Evolutionary conservation across 1,139 yeast species (phyloP).

Genomic region (Blastobotrys illinoisensis): DNA sequence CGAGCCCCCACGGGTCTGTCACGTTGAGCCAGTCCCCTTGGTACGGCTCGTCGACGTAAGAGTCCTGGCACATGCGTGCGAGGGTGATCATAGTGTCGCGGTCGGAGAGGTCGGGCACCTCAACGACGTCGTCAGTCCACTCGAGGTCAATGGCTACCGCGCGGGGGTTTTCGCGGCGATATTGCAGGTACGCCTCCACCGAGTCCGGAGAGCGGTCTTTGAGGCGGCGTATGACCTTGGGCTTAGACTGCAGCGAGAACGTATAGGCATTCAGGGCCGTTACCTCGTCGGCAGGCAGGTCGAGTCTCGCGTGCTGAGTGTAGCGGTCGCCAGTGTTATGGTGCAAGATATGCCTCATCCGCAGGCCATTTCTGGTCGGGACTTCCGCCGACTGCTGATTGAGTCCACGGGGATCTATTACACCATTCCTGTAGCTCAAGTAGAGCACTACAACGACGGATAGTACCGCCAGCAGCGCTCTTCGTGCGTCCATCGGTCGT

Average conservation of each 20-base stretch:
- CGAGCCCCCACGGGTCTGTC: constrained; percentile 49
- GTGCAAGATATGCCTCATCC: constrained; percentile 21
- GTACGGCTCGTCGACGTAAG: constrained; percentile 73
- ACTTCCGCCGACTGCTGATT: neutral
- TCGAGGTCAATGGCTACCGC: constrained; percentile 21
- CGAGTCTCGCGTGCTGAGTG: neutral
- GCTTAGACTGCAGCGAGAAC: constrained; percentile 5
- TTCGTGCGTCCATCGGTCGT: neutral
- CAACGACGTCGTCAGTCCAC: constrained; percentile 33
- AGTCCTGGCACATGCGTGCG: constrained; percentile 87
- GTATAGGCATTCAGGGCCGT: neutral
- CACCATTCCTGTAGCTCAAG: neutral
- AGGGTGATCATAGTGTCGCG: constrained; percentile 64
- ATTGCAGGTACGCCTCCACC: constrained; percentile 59
- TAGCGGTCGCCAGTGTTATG: constrained; percentile 17
- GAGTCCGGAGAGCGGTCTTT: constrained; percentile 56
- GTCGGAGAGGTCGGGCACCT: constrained; percentile 71
- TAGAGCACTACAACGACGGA: neutral
- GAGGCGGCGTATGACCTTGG: constrained; percentile 42
- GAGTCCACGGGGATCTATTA: neutral
- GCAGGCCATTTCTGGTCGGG: constrained; percentile 6
- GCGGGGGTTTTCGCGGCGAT: constrained; percentile 38
- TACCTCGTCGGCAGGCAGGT: neutral
- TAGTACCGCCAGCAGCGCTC: neutral
- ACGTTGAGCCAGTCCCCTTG: constrained; percentile 90